phyloP scores from a whole-genome alignment of 1,139 yeast species.

The Zygosaccharomyces sapae region DNA sequence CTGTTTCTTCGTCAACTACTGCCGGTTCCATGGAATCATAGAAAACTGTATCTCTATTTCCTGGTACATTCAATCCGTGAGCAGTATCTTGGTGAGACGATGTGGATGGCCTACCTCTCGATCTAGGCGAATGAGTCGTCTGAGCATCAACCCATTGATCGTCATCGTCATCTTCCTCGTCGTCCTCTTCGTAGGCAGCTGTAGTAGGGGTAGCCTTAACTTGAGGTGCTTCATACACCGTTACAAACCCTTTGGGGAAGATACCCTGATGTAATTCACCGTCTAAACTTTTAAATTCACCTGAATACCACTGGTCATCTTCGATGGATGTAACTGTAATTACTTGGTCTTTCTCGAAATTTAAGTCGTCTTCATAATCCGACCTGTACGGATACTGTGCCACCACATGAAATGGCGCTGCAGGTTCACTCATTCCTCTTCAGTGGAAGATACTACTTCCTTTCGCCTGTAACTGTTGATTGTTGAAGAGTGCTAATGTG shows the following conservation, averaged over 20 bases:
- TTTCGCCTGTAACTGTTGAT: not conserved
- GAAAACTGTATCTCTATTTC: constrained; percentile 3
- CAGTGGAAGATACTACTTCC: not conserved
- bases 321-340: constrained; percentile 74
- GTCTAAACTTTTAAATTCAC: constrained; percentile 49
- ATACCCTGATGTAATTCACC: constrained; percentile 56
- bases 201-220: not conserved
- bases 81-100: constrained; percentile 15
- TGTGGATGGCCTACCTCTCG: constrained; percentile 20
- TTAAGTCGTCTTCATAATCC: constrained; percentile 79
- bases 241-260: constrained; percentile 86
- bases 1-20: too few species aligned
- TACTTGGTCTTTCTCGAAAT: constrained; percentile 60
- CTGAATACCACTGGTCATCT: constrained; percentile 89
- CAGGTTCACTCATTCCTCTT: constrained; percentile 22
- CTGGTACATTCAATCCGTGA: constrained; percentile 7
- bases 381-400: constrained; percentile 72
- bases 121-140: constrained; percentile 7
- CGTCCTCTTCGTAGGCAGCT: not conserved
- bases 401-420: constrained; percentile 61
- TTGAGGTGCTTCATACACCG: constrained; percentile 22
- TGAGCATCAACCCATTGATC: constrained; percentile 14
- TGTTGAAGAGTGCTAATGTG: not conserved
- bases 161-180: constrained; percentile 7
- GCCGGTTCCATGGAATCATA: not conserved